Percentiles rank a stretch among this genome's conserved stretches.
Evolutionary conservation across 352 stramenopile species (phyloP).

Genomic region (Pythium folliculosum): DNA sequence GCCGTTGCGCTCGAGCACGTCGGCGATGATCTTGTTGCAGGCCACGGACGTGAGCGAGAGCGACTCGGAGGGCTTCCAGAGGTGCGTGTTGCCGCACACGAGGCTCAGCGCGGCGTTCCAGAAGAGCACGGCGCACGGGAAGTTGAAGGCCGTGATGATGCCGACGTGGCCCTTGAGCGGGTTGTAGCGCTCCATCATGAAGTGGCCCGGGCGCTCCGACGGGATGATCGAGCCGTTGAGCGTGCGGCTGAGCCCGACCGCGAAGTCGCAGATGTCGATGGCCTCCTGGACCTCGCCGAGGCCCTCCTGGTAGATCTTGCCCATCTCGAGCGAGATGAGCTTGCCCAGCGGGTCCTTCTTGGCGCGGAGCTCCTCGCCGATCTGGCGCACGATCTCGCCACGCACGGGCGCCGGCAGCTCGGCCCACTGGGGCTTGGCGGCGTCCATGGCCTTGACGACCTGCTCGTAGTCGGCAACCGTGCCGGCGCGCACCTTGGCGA

Average conservation of each 20-base stretch:
- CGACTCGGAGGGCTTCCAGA: conserved; percentile 92
- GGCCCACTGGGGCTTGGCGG: conserved; percentile 83
- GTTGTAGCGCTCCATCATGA: conserved; percentile 95
- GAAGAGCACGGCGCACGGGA: conserved; percentile 88
- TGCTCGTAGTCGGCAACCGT: conserved; percentile 85
- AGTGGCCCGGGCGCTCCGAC: conserved; percentile 89
- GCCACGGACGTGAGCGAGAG: conserved; percentile 89
- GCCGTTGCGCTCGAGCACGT: conserved; percentile 87
- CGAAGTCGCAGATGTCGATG: conserved; percentile 95
- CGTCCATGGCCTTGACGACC: conserved; percentile 81
- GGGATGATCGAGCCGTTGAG: conserved; percentile 91
- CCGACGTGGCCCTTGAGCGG: conserved; percentile 91
- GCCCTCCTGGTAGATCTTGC: conserved; percentile 92
- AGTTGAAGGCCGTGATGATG: conserved; percentile 95
- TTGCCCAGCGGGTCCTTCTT: conserved; percentile 91
- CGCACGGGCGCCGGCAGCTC: conserved; percentile 83
- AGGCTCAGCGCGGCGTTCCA: conserved; percentile 92
- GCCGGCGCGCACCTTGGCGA: conserved; percentile 81
- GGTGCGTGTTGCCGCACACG: conserved; percentile 90
- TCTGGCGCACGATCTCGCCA: conserved; percentile 92
- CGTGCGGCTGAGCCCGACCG: conserved; percentile 87
- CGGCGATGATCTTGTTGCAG: conserved; percentile 89
- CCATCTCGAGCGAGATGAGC: conserved; percentile 92
- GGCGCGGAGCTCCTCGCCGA: conserved; percentile 85
- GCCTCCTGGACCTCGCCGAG: conserved; percentile 93